phyloP scores from a whole-genome alignment of 495 filamentous ascomycete genomes.

The Filosporella fistucella region DNA sequence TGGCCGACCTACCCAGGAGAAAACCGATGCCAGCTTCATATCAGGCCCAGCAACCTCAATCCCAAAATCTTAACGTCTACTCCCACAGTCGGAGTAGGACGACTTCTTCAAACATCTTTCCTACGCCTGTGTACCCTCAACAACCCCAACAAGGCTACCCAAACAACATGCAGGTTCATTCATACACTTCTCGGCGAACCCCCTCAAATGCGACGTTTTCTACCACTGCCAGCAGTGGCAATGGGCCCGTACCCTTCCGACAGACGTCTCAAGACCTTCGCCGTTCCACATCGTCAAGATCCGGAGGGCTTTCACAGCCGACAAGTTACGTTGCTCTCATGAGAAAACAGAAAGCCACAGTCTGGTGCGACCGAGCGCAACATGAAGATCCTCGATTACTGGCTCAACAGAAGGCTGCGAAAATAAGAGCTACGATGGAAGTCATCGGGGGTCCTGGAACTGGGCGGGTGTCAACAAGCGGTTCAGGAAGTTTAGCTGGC shows the following conservation, averaged over 20 bases:
- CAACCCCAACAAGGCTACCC: constrained; percentile 23
- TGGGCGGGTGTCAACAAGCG: constrained; percentile 17
- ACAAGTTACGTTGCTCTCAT: constrained; percentile 89
- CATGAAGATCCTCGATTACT: constrained; percentile 82
- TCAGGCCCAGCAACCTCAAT: constrained; percentile 11
- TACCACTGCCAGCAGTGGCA: constrained; percentile 52
- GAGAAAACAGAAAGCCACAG: constrained; percentile 93
- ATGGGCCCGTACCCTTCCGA: constrained; percentile 42
- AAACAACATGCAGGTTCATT: constrained; percentile 20
- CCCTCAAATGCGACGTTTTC: constrained; percentile 74
- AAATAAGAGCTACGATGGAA: constrained; percentile 77
- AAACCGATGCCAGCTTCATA: constrained; percentile 26
- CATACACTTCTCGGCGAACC: constrained; percentile 52
- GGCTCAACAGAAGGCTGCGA: constrained; percentile 76
- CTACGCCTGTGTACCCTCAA: constrained; percentile 27
- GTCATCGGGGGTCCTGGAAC: constrained; percentile 49
- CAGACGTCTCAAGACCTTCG: constrained; percentile 58
- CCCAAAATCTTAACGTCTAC: constrained; percentile 26
- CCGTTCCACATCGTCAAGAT: constrained; percentile 67
- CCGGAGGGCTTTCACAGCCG: constrained; percentile 52
- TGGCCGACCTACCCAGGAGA: constrained; percentile 21
- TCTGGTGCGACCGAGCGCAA: constrained; percentile 96
- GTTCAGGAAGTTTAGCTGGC: constrained; percentile 16
- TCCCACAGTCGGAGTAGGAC: constrained; percentile 51
- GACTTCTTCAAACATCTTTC: constrained; percentile 55